Evolutionary conservation across 139 green algal species (phyloP).

Genomic region (Picochlorum sp.): DNA sequence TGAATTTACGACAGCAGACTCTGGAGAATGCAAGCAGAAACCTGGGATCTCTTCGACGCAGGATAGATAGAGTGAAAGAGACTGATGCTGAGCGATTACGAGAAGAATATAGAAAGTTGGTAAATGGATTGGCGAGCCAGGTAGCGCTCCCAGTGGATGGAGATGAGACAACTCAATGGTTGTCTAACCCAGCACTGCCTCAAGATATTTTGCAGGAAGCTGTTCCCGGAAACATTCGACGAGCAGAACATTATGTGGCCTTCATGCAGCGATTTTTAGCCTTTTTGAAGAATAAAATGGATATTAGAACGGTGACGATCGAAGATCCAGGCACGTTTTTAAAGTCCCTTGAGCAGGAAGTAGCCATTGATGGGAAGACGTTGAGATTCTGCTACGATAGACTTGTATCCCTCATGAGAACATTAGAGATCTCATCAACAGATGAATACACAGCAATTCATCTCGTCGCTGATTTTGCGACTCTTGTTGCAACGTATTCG

Average conservation of each 20-base stretch:
- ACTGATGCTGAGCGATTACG: conserved; percentile 67
- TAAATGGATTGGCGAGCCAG: conserved; percentile 66
- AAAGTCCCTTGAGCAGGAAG: conserved; percentile 39
- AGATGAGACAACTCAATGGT: conserved; percentile 23
- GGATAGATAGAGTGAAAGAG: conserved; percentile 46
- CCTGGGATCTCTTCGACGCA: conserved; percentile 54
- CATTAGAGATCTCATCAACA: conserved; percentile 89
- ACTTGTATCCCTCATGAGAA: conserved; percentile 84
- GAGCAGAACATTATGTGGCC: conserved; percentile 95
- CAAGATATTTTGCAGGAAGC: conserved; percentile 82
- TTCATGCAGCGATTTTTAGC: conserved; percentile 90
- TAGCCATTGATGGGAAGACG: conserved; percentile 39
- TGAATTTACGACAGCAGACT: conserved; percentile 78
- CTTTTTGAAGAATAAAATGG: conserved; percentile 65
- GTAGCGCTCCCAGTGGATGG: conserved; percentile 39
- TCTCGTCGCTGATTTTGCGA: conserved; percentile 94
- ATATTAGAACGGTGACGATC: conserved; percentile 45
- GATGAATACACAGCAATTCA: conserved; percentile 87
- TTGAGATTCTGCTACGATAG: conserved; percentile 96
- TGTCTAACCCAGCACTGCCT: conserved; percentile 82
- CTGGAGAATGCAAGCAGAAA: conserved; percentile 79
- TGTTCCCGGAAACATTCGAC: conserved; percentile 85
- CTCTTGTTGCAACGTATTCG: conserved; percentile 88
- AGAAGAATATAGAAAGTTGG: conserved; percentile 81
- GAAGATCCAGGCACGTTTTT: conserved; percentile 81